phyloP scores from a whole-genome alignment of 495 filamentous ascomycete species.

The Penicillium desertorum region DNA sequence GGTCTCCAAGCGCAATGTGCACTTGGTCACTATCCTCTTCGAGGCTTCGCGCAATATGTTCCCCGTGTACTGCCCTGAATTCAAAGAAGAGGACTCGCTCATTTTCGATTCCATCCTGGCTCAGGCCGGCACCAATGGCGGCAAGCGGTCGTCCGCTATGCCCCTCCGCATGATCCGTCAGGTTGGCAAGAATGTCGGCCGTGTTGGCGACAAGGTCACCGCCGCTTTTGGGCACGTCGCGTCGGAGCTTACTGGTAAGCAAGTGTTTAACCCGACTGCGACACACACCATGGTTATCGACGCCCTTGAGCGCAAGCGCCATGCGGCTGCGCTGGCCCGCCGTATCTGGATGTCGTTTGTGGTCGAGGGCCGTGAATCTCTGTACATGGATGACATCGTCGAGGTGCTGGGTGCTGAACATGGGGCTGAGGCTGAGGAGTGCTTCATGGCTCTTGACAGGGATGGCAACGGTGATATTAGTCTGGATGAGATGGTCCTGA shows the following conservation, averaged over 20 bases:
- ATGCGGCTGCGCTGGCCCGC: constrained; percentile 83
- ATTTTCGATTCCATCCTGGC: constrained; percentile 74
- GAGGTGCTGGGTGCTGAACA: constrained; percentile 81
- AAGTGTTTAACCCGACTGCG: constrained; percentile 86
- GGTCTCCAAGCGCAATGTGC: constrained; percentile 79
- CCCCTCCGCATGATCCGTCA: constrained; percentile 75
- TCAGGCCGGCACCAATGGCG: constrained; percentile 15
- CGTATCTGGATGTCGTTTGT: constrained; percentile 99
- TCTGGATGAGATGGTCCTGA: constrained; percentile 92
- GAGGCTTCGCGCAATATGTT: constrained; percentile 86
- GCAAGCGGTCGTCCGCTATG: constrained; percentile 58
- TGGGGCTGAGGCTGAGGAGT: constrained; percentile 74
- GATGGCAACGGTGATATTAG: constrained; percentile 93
- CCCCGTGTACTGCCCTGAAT: constrained; percentile 87
- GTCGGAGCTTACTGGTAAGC: constrained; percentile 88
- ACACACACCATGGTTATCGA: constrained; percentile 86
- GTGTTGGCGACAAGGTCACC: constrained; percentile 86
- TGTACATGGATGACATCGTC: constrained; percentile 76
- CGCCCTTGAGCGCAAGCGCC: constrained; percentile 77
- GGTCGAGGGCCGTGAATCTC: constrained; percentile 76
- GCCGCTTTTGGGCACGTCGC: constrained; percentile 92
- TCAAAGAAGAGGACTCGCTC: constrained; percentile 83
- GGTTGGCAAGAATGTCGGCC: constrained; percentile 63
- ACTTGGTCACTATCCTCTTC: constrained; percentile 77
- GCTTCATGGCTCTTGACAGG: constrained; percentile 73